Conservation (phyloP, 2,329 filamentous ascomycete genomes). For the Aspergillus spinulosporus region DNA sequence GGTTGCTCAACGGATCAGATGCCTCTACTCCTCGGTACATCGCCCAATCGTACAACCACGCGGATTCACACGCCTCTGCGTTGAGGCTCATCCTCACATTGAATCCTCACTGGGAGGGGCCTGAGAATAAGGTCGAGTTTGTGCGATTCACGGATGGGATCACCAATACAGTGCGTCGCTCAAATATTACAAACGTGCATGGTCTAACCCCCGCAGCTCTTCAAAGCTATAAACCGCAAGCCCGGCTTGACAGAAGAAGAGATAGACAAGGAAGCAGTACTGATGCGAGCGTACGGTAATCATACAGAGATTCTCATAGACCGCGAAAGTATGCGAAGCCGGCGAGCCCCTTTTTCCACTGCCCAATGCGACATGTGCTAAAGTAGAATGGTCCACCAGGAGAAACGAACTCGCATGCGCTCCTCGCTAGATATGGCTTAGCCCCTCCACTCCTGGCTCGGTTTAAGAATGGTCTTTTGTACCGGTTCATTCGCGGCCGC, state of each 20-base stretch:
- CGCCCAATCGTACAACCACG: slow-evolving; percentile 73
- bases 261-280: slow-evolving; percentile 78
- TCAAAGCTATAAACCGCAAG: slow-evolving; percentile 52
- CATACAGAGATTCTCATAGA: slow-evolving; percentile 95
- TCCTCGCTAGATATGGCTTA: slow-evolving; percentile 78
- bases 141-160: slow-evolving; percentile 95
- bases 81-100: slow-evolving; percentile 75
- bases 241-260: slow-evolving; percentile 71
- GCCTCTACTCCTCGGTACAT: slow-evolving; percentile 54
- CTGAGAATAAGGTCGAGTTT: slow-evolving; percentile 75
- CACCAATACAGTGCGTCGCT: slow-evolving; percentile 75
- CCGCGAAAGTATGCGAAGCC: slow-evolving; percentile 70
- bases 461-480: slow-evolving; percentile 94
- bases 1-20: slow-evolving; percentile 4
- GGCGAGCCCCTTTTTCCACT: slow-evolving; percentile 13
- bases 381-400: slow-evolving; percentile 45
- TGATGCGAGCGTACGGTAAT: slow-evolving; percentile 90
- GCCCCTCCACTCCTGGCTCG: slow-evolving; percentile 85
- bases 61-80: slow-evolving; percentile 76
- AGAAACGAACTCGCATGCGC: slow-evolving; percentile 71
- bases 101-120: slow-evolving; percentile 76
- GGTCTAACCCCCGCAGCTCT: slow-evolving; percentile 42
- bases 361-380: slow-evolving; percentile 38
- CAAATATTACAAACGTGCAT: background rate
- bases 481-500: slow-evolving; percentile 81